Percentiles rank a stretch among this genome's conserved stretches.
phyloP scores from a whole-genome alignment of 108 stramenopile genomes.

The Discostella stelligeroides region DNA sequence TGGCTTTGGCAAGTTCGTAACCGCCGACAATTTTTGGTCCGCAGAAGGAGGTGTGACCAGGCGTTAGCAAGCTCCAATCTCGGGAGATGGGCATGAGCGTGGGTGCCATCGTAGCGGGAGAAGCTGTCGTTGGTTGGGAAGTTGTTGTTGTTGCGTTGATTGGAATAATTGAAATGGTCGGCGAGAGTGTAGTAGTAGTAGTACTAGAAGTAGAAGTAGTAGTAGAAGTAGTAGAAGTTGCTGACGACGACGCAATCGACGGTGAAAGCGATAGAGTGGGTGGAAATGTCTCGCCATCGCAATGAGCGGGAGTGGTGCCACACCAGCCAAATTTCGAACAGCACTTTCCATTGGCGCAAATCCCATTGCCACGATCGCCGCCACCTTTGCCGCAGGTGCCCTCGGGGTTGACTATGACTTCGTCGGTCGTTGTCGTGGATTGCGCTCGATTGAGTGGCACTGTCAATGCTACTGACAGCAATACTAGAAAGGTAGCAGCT shows the following conservation, averaged over 20 bases:
- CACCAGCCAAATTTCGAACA: constrained; percentile 17
- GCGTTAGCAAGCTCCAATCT: background rate
- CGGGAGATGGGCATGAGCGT: background rate
- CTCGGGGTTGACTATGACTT: constrained; percentile 1
- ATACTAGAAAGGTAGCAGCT: background rate
- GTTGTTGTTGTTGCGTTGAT: background rate
- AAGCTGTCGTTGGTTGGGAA: background rate
- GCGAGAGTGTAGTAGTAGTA: too few relatives aligned
- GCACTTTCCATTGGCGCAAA: constrained; percentile 27
- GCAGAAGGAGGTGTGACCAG: constrained; percentile 14
- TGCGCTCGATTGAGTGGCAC: background rate
- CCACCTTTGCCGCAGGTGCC: constrained; percentile 19
- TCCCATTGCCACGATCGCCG: constrained; percentile 24
- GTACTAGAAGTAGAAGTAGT: too few relatives aligned
- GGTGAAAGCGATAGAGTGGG: background rate
- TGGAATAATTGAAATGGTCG: too few relatives aligned
- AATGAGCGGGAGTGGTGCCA: constrained; percentile 14
- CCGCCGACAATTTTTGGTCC: constrained; percentile 18
- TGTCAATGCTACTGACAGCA: background rate
- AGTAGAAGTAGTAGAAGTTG: too few relatives aligned
- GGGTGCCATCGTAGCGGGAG: background rate
- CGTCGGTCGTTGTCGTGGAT: too few relatives aligned
- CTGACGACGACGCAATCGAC: too few relatives aligned
- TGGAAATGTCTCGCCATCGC: constrained; percentile 8
- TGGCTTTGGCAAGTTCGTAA: background rate